Evolutionary conservation across 306 rosid species (phyloP).

Genomic region (Gastrolobium bilobum): DNA sequence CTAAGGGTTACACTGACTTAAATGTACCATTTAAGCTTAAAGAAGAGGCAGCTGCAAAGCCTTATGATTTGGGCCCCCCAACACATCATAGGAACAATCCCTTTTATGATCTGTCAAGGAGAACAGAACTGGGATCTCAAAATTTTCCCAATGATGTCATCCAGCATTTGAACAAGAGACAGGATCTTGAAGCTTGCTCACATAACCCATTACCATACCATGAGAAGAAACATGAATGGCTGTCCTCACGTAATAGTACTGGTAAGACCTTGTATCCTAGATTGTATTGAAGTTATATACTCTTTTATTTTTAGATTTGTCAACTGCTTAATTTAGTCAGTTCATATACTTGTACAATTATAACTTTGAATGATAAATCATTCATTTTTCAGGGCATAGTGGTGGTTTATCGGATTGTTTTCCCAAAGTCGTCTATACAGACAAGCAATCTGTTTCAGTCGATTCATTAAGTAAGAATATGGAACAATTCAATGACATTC

Average conservation of each 20-base stretch:
- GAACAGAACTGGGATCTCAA: constrained; percentile 19
- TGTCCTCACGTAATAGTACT: constrained; percentile 34
- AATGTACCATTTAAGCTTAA: constrained; percentile 51
- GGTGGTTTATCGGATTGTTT: constrained; percentile 39
- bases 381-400: constrained; percentile 44
- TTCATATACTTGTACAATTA: background rate
- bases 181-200: constrained; percentile 44
- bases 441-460: constrained; percentile 31
- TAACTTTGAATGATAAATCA: background rate
- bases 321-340: background rate
- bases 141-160: constrained; percentile 33
- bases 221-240: constrained; percentile 43
- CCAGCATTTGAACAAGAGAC: constrained; percentile 28
- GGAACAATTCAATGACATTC: constrained; percentile 40
- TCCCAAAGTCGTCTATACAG: constrained; percentile 23
- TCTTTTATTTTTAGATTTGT: background rate
- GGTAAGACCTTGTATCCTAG: constrained; percentile 49
- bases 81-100: constrained; percentile 22
- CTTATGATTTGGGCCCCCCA: constrained; percentile 20
- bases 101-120: constrained; percentile 29
- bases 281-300: constrained; percentile 17
- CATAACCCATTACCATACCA: constrained; percentile 16
- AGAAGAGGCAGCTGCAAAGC: constrained; percentile 46
- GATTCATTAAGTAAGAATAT: constrained; percentile 26
- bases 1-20: constrained; percentile 56